Conservation (phyloP, 495 filamentous ascomycete species). For the Paragyromitra xinjiangensis region DNA sequence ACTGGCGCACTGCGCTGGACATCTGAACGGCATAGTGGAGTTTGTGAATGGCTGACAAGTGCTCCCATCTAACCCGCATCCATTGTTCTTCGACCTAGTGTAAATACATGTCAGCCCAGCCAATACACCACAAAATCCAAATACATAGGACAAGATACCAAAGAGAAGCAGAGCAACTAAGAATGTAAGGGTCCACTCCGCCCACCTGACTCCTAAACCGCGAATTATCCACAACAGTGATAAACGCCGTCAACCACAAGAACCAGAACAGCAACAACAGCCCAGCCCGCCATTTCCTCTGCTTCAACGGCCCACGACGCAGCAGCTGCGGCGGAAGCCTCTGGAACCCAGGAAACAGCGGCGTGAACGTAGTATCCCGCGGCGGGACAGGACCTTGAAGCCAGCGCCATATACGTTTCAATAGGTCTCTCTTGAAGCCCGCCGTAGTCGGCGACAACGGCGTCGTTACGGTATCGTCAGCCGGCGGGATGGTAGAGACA, state of each 20-base stretch:
- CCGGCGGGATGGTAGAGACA: constrained; percentile 21
- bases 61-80: constrained; percentile 80
- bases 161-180: constrained; percentile 72
- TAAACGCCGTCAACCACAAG: constrained; percentile 77
- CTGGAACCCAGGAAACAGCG: constrained; percentile 74
- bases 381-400: constrained; percentile 75
- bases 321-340: constrained; percentile 72
- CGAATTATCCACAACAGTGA: constrained; percentile 71
- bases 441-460: constrained; percentile 27
- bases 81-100: constrained; percentile 74
- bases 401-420: constrained; percentile 62
- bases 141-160: constrained; percentile 61
- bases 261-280: constrained; percentile 71
- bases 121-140: not conserved
- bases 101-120: constrained; percentile 15
- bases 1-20: constrained; percentile 75
- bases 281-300: constrained; percentile 66
- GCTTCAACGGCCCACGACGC: constrained; percentile 69
- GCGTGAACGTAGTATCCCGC: constrained; percentile 70
- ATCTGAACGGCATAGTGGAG: constrained; percentile 76
- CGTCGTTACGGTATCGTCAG: constrained; percentile 29
- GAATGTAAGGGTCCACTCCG: constrained; percentile 69
- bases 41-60: constrained; percentile 81
- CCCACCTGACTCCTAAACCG: constrained; percentile 71
- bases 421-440: not conserved